These are phyloP conservation scores for Macroventuria anomochaeta DNA, from an alignment of 2,329 filamentous ascomycete genomes.

Conservation along the genomic window DNA sequence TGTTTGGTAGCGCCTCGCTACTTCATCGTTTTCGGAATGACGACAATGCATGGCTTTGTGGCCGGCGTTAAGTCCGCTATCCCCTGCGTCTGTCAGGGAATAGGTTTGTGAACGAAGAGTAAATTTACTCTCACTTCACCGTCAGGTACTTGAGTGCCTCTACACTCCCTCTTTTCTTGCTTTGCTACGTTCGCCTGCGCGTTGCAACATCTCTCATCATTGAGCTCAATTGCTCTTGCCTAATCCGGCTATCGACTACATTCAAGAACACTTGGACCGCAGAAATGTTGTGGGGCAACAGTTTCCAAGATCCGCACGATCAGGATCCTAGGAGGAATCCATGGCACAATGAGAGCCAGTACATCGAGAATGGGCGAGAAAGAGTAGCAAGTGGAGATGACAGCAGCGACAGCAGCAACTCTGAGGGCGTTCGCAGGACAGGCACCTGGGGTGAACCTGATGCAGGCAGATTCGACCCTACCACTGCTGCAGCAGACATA, in stretches of 20 bases:
- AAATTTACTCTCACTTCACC: neutral
- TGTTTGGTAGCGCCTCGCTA: constrained; percentile 3
- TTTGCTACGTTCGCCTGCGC: neutral
- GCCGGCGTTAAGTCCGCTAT: constrained; percentile 16
- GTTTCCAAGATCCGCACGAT: constrained; percentile 26
- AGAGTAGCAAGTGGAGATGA: constrained; percentile 19
- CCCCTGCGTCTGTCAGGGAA: neutral
- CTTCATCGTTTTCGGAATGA: constrained; percentile 15
- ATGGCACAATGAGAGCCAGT: constrained; percentile 44
- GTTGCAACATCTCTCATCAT: neutral
- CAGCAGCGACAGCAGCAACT: constrained; percentile 27
- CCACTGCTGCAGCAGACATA: constrained; percentile 65
- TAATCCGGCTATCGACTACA: neutral
- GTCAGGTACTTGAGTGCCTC: neutral
- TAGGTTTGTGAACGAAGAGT: neutral
- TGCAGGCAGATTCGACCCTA: constrained; percentile 60
- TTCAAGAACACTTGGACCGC: neutral
- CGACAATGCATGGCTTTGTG: constrained; percentile 11
- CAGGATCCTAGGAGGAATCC: constrained; percentile 40
- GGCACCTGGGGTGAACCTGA: constrained; percentile 69
- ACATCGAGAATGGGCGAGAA: constrained; percentile 27
- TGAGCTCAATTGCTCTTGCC: constrained; percentile 1
- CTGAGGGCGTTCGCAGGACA: constrained; percentile 41
- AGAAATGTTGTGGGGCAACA: constrained; percentile 33
- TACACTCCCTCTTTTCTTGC: neutral